These are phyloP conservation scores for Suillus clintonianus DNA, from an alignment of 768 basidiomycete genomes.

Conservation along the genomic window DNA sequence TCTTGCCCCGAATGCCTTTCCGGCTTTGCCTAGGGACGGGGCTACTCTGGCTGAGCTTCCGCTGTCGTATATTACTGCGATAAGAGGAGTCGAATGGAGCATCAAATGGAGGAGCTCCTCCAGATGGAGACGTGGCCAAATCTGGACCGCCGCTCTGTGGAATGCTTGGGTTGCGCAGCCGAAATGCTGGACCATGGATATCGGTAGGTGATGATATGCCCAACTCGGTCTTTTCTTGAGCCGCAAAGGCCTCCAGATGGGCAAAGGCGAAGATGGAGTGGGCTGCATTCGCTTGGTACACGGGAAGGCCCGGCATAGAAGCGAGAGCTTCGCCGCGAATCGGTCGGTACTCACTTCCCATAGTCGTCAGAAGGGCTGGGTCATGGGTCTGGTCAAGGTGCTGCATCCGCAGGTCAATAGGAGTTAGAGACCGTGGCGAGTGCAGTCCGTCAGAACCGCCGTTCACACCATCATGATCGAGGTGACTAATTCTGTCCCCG, in stretches of 20 bases:
- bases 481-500: slow-evolving; percentile 24
- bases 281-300: slow-evolving; percentile 64
- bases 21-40: slow-evolving; percentile 62
- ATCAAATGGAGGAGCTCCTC: slow-evolving; percentile 11
- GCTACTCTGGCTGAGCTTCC: slow-evolving; percentile 86
- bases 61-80: slow-evolving; percentile 55
- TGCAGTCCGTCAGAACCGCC: slow-evolving; percentile 7
- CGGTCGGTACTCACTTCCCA: slow-evolving; percentile 15
- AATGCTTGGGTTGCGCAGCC: slow-evolving; percentile 16
- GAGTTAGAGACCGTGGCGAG: slow-evolving; percentile 7
- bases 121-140: slow-evolving; percentile 1
- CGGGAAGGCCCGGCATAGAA: slow-evolving; percentile 54
- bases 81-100: slow-evolving; percentile 15
- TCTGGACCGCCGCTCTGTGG: slow-evolving; percentile 10
- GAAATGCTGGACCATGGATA: slow-evolving; percentile 24
- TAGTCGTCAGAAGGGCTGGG: slow-evolving; percentile 43
- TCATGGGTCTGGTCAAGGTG: slow-evolving; percentile 48
- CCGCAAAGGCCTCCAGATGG: slow-evolving; percentile 76
- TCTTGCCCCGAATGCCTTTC: slow-evolving; percentile 72
- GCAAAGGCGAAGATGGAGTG: slow-evolving; percentile 70
- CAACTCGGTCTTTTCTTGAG: slow-evolving; percentile 63
- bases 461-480: slow-evolving; percentile 14
- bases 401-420: slow-evolving; percentile 37
- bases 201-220: slow-evolving; percentile 52
- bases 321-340: slow-evolving; percentile 30